Evolutionary conservation across 148 eudicot genomes (phyloP).

Genomic region (Salicornia ramosissima): DNA sequence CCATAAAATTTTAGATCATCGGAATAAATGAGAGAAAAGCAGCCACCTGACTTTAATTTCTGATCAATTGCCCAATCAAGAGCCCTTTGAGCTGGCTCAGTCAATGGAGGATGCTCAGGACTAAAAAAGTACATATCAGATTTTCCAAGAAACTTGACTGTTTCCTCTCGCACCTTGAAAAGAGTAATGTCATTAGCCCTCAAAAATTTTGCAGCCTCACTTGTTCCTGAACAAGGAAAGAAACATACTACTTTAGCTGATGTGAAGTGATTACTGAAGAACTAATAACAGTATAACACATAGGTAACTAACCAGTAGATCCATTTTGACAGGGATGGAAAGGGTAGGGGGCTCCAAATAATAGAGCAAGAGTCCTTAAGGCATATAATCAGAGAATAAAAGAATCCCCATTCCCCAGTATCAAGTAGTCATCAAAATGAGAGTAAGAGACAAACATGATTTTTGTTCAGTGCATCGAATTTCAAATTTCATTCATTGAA

Average conservation of each 20-base stretch:
- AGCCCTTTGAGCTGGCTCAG: conserved; percentile 80
- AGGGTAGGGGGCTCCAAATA: neutral
- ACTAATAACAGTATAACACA: no score
- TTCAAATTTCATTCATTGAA: no score
- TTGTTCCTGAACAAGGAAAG: conserved; percentile 53
- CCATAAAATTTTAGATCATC: neutral
- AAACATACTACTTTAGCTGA: neutral
- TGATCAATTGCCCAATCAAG: conserved; percentile 79
- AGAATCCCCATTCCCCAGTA: neutral
- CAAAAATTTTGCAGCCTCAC: conserved; percentile 74
- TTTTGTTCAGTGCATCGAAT: no score
- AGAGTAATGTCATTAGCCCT: conserved; percentile 68
- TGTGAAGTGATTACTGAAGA: neutral
- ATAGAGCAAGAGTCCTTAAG: no score
- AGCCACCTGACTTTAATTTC: conserved; percentile 75
- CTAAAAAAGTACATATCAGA: conserved; percentile 56
- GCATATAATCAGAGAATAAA: no score
- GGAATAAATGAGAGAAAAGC: neutral
- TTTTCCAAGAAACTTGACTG: conserved; percentile 68
- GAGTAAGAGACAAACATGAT: no score
- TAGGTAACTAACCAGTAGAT: no score
- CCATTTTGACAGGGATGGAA: neutral
- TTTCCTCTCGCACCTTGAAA: conserved; percentile 75
- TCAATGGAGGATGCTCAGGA: conserved; percentile 81
- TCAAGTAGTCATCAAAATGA: no score